Base-by-base conservation (phyloP, 805 yeast species). In the Saccharomycopsis olivae region DNA sequence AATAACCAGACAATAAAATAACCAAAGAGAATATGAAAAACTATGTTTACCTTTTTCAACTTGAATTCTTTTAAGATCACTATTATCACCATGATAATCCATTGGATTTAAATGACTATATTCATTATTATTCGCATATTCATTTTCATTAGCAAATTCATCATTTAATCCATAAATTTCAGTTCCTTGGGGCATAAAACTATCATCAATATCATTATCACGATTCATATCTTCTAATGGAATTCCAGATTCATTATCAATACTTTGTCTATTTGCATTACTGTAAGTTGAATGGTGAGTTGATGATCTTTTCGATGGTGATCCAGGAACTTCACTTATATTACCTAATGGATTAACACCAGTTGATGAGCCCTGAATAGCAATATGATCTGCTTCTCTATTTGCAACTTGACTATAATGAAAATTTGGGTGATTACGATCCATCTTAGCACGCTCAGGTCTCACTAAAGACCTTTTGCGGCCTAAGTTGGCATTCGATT, bases 361-460 rank as follows among this genome's bases (percentile, higher is more conserved):
- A 1, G 86, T 78, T 3, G 75, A 58, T 0, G 84, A 73, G 2
- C 92, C 86, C 49, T 69, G 73, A 29, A 83, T 78, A 40, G 65
- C 66, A 46, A 84, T 59, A 50, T 76, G 76, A 41, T 66, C 69
- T 10, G 75, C 64, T 51, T 80, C 78, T 46, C 78, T 78, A 31
- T 76, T 71, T 2, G 85, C 76, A 29, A 77, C 76, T 50, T 79
- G 86, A 11, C 82, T 70, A 57, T 85, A 86, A 57, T 82, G 86
- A 59, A 68, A 82, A 42, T 78, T 74, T 2, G 89, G 92, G 55
- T 83, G 82, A 39, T 68, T 69, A n/a, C 72, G 75, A 50, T 75
- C 69, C 39, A 71, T 54, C 35, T 75, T 61, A 29, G 81, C 76
- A 49, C 97, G 73, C 53, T 89, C 97, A 3, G 94, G 94, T 46